Evolutionary conservation across 148 eudicot genomes (phyloP).

Genomic region (Salicornia ramosissima): DNA sequence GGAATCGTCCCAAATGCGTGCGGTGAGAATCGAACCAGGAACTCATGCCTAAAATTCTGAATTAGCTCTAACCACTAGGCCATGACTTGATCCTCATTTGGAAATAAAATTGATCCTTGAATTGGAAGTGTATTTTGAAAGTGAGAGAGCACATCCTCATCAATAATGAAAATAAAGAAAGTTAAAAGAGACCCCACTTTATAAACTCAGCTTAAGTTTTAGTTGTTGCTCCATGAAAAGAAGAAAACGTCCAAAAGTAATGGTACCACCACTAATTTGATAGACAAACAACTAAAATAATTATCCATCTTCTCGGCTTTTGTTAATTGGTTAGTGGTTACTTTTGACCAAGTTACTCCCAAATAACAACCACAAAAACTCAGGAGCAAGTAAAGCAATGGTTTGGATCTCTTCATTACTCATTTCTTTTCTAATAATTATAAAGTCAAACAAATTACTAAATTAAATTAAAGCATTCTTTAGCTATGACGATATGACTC

Average conservation of each 20-base stretch:
- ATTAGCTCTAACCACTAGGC: no score
- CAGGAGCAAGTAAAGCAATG: background rate
- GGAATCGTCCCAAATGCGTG: no score
- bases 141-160: background rate
- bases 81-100: no score
- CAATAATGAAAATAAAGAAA: background rate
- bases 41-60: no score
- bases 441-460: no score
- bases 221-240: conserved; percentile 16
- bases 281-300: conserved; percentile 7
- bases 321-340: background rate
- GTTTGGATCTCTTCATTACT: no score
- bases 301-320: conserved; percentile 7
- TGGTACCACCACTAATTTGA: background rate
- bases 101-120: no score
- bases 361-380: background rate
- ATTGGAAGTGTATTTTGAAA: no score
- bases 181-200: background rate
- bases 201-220: background rate
- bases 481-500: no score
- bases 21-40: no score
- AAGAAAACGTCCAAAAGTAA: conserved; percentile 12
- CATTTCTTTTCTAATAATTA: no score
- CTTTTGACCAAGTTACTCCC: conserved; percentile 22
- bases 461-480: no score